Base-by-base conservation (phyloP, 2,329 filamentous ascomycete species). In the Didymella arachidicola region DNA sequence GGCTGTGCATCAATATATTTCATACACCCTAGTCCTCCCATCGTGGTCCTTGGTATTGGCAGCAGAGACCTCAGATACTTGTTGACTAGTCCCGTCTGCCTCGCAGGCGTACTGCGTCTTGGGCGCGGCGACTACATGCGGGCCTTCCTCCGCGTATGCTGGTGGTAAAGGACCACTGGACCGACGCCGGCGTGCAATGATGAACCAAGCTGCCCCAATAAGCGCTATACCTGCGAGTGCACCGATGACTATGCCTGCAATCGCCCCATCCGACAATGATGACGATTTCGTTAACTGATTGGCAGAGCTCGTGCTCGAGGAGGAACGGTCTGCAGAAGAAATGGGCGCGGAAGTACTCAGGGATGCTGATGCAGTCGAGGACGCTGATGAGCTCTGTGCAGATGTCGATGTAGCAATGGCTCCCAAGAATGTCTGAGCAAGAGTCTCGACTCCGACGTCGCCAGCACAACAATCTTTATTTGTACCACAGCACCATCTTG, bases 361-460 rank as follows among this genome's bases (percentile, higher is more conserved):
- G 32, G 32, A n/a, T 7, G 14, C 14, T 16, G 32, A n/a, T 1
- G 32, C 32, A n/a, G 32, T 16, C 32, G 14, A 34, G 32, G 32
- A n/a, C 14, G 14, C 14, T 4, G 32, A n/a, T 10, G 14, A 7
- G 16, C 32, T 34, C 32, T n/a, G 14, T n/a, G 32, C 32, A 34
- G 32, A 19, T 32, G 14, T 5, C 6, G 27, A 36, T 27, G 47
- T 51, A 8, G 47, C 19, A 25, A 16, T 27, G 7, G 47, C 34
- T 7, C 53, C 53, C 19, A 57, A n/a, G 27, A 57, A 57, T 0
- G 53, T 57, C 10, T 57, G 53, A 5, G 47, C 42, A 34, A 57
- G 47, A 14, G 26, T 46, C 29, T 46, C 53, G 4, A 50, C 46
- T 0, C 53, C 47, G 7, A 57, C 29, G 32, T 57, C 42, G 18